Evolutionary conservation across 257 asterid species (phyloP), one percentile per base, ranked within the genome.

Genomic region (Nicotiana tomentosiformis): DNA sequence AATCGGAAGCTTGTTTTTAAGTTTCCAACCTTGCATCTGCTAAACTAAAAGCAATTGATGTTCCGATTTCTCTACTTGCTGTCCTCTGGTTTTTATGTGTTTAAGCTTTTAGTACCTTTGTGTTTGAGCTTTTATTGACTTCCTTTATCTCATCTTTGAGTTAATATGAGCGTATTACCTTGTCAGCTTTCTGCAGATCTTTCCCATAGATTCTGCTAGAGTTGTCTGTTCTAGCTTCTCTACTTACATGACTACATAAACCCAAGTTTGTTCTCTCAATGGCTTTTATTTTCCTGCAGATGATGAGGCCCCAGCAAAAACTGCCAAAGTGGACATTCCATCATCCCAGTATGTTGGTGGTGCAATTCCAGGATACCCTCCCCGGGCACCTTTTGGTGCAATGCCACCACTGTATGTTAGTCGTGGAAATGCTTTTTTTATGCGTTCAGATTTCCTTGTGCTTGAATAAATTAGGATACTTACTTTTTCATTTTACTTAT

Each of bases 261-360:
- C 17, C 83, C 26, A 80, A 46, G 14, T 20, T 20, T 30, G 14
- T 83, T 37, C 20, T 43, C 12, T 46, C 62, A 33, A 53, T 12
- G 39, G 39, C 7, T 49, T 5, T 46, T 23, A 51, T 51, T 77
- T 67, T 83, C 58, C 83, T 86, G 83, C 89, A 94, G 98, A 95
- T 53, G 97, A 93, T 46, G 98, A 93, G n/a, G 83, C 86, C 66
- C 89, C 94, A 64, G 84, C 95, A 14, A 95, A 95, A 89, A 80
- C 91, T 78, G 88, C 97, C 82, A 95, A 92, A 90, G 89, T 93
- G 82, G 98, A 91, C 68, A 80, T 82, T 72, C 88, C 90, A 10
- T 39, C 96, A 26, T 83, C 97, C 77, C 97, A 89, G 82, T 69
- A 90, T 33, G 87, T 80, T 82, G 92, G 93, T 72, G 89, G 92